Conservation (phyloP, 805 yeast species). For the Hagleromyces aurorensis region DNA sequence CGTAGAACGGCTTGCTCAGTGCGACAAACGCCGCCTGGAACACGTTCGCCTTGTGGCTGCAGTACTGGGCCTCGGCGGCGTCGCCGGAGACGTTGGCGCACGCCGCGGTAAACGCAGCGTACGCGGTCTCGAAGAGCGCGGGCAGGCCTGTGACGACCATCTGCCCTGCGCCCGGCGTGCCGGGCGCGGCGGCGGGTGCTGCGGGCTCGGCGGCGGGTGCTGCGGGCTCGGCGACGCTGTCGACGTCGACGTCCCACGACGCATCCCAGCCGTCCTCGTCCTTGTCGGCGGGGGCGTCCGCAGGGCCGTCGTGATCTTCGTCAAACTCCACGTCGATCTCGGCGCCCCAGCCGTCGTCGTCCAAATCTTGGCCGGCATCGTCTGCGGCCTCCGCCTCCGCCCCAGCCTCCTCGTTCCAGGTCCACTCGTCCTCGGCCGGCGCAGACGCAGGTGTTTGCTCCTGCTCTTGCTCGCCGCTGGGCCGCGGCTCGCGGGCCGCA, state of each 20-base stretch:
- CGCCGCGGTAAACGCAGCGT: background rate
- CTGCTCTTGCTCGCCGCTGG: background rate
- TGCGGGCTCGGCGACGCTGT: conserved; percentile 5
- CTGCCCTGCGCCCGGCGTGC: too few relatives aligned
- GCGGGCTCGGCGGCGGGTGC: too few relatives aligned
- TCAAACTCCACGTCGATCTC: conserved; percentile 17
- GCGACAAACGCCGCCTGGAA: conserved; percentile 26
- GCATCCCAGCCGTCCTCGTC: conserved; percentile 20
- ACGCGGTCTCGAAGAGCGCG: background rate
- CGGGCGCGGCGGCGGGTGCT: too few relatives aligned
- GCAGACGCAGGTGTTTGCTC: background rate
- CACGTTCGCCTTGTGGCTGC: conserved; percentile 21
- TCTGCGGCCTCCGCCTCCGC: conserved; percentile 13
- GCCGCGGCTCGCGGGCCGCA: conserved; percentile 1
- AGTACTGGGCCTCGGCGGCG: too few relatives aligned
- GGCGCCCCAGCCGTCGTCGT: conserved; percentile 19
- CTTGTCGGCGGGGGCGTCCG: conserved; percentile 4
- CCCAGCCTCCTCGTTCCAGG: conserved; percentile 22
- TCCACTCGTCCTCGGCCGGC: conserved; percentile 1
- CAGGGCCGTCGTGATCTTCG: conserved; percentile 3
- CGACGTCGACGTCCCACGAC: conserved; percentile 19
- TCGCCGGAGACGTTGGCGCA: too few relatives aligned
- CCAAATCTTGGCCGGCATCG: conserved; percentile 8
- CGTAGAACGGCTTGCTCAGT: conserved; percentile 11
- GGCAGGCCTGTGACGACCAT: background rate